Conservation (phyloP, 495 filamentous ascomycete genomes). For the Corynascus novoguineensis region DNA sequence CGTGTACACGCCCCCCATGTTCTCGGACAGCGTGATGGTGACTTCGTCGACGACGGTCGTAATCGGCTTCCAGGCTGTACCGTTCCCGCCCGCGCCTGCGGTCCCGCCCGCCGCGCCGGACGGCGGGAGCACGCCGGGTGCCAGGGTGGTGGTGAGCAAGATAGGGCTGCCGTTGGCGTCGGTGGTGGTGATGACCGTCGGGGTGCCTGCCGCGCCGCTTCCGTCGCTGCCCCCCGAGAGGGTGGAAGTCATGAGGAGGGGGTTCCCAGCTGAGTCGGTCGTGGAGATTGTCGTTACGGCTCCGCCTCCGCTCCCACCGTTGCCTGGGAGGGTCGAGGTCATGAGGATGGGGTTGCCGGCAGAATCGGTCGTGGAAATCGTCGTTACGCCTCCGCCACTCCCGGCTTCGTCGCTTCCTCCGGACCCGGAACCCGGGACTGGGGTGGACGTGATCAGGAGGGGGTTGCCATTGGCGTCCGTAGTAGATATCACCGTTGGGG, state of each 20-base stretch:
- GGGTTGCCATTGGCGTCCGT: neutral
- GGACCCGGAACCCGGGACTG: neutral
- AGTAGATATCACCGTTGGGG: neutral
- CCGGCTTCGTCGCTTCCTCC: neutral
- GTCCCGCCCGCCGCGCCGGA: neutral
- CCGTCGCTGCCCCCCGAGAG: neutral
- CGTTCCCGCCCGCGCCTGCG: neutral
- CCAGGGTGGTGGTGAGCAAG: neutral
- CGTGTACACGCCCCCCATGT: neutral
- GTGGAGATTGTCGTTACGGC: neutral
- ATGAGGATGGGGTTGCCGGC: neutral
- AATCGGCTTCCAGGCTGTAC: neutral
- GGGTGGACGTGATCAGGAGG: neutral
- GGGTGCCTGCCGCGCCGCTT: neutral
- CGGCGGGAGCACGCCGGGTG: neutral
- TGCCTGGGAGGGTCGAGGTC: neutral
- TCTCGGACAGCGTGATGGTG: slow-evolving; percentile 12
- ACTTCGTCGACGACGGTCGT: slow-evolving; percentile 14
- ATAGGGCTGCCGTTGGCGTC: slow-evolving; percentile 4
- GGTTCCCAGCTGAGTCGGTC: neutral
- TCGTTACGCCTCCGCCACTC: neutral
- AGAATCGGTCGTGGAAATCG: neutral
- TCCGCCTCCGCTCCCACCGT: neutral
- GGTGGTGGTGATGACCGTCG: neutral
- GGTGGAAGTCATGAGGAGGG: neutral